These are phyloP conservation scores for Alternaria sp. DNA, from an alignment of 2,329 filamentous ascomycete species.

Conservation along the genomic window DNA sequence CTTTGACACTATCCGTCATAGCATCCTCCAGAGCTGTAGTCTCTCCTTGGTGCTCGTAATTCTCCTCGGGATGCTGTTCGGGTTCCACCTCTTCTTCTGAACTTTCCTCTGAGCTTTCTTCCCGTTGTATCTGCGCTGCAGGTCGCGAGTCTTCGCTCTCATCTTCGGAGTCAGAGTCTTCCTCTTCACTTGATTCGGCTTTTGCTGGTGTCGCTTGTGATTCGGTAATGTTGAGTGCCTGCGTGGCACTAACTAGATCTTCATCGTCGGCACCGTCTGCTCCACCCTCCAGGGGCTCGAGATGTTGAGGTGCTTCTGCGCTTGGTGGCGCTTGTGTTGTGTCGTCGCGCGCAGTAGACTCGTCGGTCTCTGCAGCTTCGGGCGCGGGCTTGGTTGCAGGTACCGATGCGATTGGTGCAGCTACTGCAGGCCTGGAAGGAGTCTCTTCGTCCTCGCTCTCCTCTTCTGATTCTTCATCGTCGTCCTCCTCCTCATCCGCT, in stretches of 20 bases:
- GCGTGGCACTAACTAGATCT: conserved; percentile 20
- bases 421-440: conserved; percentile 8
- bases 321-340: conserved; percentile 42
- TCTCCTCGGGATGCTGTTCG: conserved; percentile 34
- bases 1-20: conserved; percentile 50
- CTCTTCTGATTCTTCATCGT: conserved; percentile 16
- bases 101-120: conserved; percentile 44
- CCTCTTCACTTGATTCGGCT: conserved; percentile 18
- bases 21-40: conserved; percentile 54
- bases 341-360: conserved; percentile 32
- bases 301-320: conserved; percentile 10
- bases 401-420: not conserved
- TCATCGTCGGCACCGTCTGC: conserved; percentile 16
- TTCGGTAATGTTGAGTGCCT: conserved; percentile 22
- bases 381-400: conserved; percentile 9
- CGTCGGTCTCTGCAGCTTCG: conserved; percentile 2
- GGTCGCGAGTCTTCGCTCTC: conserved; percentile 43
- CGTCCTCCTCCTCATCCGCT: conserved; percentile 12
- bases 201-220: not conserved
- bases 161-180: conserved; percentile 26
- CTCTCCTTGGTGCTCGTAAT: conserved; percentile 58
- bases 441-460: conserved; percentile 10
- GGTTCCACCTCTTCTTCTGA: conserved; percentile 14
- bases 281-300: conserved; percentile 8
- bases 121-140: conserved; percentile 23